phyloP scores from a whole-genome alignment of 768 basidiomycete species.

The Boletus rufocinnamomeus region DNA sequence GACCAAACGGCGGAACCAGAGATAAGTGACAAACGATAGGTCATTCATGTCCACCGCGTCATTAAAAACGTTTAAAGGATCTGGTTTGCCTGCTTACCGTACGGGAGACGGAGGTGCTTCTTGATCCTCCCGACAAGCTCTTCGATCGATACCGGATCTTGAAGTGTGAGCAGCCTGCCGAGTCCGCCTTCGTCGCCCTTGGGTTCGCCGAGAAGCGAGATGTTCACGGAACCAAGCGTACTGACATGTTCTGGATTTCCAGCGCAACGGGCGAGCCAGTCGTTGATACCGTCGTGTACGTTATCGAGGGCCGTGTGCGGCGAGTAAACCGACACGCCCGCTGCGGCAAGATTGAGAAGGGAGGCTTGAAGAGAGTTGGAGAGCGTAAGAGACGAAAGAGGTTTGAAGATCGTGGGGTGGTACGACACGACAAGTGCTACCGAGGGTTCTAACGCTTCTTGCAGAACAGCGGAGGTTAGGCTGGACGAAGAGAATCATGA shows the following conservation, averaged over 20 bases:
- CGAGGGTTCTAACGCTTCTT: slow-evolving; percentile 63
- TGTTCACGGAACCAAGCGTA: slow-evolving; percentile 28
- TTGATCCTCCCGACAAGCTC: slow-evolving; percentile 71
- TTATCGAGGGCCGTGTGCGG: slow-evolving; percentile 90
- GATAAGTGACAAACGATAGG: neutral
- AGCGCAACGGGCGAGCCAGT: slow-evolving; percentile 74
- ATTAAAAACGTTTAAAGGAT: slow-evolving; percentile 14
- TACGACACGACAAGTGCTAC: slow-evolving; percentile 76
- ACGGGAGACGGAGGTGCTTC: slow-evolving; percentile 55
- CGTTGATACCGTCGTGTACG: slow-evolving; percentile 85
- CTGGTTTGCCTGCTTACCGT: slow-evolving; percentile 45
- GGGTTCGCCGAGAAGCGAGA: slow-evolving; percentile 43
- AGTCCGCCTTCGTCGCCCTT: slow-evolving; percentile 54
- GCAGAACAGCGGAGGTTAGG: slow-evolving; percentile 68
- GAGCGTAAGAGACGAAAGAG: slow-evolving; percentile 74
- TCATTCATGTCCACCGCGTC: slow-evolving; percentile 9
- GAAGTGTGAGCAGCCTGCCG: slow-evolving; percentile 69
- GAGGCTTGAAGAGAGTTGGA: slow-evolving; percentile 76
- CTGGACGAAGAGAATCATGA: slow-evolving; percentile 43
- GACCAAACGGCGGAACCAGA: slow-evolving; percentile 11
- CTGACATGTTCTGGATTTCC: slow-evolving; percentile 37
- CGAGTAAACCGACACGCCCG: slow-evolving; percentile 82
- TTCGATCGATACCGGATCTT: slow-evolving; percentile 57
- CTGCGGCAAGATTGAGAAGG: slow-evolving; percentile 75
- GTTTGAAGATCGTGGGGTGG: slow-evolving; percentile 83